Percentiles rank a stretch among this genome's conserved stretches.
phyloP scores from a whole-genome alignment of 306 rosid genomes.

The Rosa multiflora region DNA sequence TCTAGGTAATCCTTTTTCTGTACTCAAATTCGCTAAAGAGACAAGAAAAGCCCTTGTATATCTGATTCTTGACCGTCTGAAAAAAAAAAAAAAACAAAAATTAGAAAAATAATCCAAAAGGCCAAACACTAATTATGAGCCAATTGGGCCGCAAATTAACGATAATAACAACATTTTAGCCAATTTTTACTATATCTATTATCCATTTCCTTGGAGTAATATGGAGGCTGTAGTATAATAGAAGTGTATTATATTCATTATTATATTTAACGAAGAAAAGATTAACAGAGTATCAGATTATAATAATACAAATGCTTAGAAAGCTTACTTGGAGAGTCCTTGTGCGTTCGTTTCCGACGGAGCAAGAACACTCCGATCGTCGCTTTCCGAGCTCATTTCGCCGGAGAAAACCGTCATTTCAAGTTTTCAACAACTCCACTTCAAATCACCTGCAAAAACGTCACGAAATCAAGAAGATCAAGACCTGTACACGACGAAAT shows the following conservation, averaged over 20 bases:
- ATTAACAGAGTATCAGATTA: not conserved
- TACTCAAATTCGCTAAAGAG: too few species aligned
- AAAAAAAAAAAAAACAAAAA: too few species aligned
- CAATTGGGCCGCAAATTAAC: not conserved
- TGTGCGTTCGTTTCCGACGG: slow-evolving; percentile 10
- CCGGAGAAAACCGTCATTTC: slow-evolving; percentile 2
- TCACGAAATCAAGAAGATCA: slow-evolving; percentile 11
- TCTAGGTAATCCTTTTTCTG: too few species aligned
- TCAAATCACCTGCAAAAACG: slow-evolving; percentile 3
- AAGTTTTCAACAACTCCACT: not conserved
- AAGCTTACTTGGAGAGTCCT: slow-evolving; percentile 39
- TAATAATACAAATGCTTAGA: not conserved
- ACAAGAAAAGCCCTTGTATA: too few species aligned
- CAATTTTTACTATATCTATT: not conserved
- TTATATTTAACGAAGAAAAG: not conserved
- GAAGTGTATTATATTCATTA: not conserved
- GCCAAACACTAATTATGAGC: not conserved
- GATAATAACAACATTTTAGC: not conserved
- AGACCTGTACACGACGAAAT: slow-evolving; percentile 8
- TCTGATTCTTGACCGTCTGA: too few species aligned
- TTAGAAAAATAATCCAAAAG: not conserved
- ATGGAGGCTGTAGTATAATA: too few species aligned
- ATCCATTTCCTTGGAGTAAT: not conserved
- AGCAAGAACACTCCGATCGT: slow-evolving; percentile 9
- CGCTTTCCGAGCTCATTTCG: slow-evolving; percentile 33